Percentiles rank a stretch among this genome's conserved stretches.
These are phyloP conservation scores for Musa troglodytarum DNA, from an alignment of 176 grass and related monocot species.

Conservation along the genomic window DNA sequence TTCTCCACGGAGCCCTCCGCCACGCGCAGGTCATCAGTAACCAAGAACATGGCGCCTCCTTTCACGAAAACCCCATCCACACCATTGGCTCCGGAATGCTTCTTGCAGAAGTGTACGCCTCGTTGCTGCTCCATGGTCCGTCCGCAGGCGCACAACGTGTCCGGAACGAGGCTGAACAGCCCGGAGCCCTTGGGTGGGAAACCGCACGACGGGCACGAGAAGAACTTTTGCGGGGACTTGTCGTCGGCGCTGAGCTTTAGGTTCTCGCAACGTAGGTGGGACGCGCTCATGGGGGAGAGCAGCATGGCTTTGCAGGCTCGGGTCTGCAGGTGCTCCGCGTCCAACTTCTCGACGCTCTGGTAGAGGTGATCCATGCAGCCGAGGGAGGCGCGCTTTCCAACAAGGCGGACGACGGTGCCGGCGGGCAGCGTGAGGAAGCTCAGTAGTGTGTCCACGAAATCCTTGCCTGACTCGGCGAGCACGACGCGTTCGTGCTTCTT, in stretches of 20 bases:
- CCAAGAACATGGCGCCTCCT: conserved; percentile 10
- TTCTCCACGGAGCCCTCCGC: neutral
- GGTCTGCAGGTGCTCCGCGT: neutral
- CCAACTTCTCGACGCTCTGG: conserved; percentile 24
- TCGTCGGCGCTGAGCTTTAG: too few relatives aligned
- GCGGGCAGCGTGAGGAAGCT: conserved; percentile 51
- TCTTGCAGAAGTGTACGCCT: too few relatives aligned
- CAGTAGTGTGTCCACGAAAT: conserved; percentile 49
- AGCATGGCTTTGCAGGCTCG: conserved; percentile 30
- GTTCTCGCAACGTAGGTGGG: too few relatives aligned
- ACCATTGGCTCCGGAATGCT: too few relatives aligned
- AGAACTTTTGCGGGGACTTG: neutral
- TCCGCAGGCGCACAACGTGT: conserved; percentile 9
- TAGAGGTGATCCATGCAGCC: conserved; percentile 32
- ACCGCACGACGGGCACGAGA: neutral
- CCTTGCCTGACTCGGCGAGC: conserved; percentile 35
- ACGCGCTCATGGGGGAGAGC: neutral
- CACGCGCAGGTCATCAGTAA: conserved; percentile 29
- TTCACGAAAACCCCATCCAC: conserved; percentile 22
- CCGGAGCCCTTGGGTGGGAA: neutral
- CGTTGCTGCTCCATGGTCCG: neutral
- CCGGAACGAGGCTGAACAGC: neutral
- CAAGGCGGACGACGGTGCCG: conserved; percentile 24
- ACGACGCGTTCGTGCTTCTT: conserved; percentile 26
- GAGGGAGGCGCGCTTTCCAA: conserved; percentile 20